Base-by-base conservation (phyloP, 176 grass and related monocot species). In the Chloris gayana region DNA sequence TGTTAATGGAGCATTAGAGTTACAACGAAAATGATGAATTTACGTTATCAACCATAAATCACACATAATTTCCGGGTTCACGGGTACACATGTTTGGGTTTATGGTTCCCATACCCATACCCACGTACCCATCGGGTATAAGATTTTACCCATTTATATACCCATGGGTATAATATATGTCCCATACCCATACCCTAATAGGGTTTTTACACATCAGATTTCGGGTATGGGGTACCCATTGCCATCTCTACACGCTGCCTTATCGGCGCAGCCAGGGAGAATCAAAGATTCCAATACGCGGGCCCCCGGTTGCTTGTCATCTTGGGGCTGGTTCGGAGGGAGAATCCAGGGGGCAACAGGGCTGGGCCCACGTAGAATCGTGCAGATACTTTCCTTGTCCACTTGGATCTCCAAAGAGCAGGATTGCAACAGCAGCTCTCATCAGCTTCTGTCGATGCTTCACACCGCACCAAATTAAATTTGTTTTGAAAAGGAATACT, bases 361-460 rank as follows among this genome's bases (percentile, higher is more conserved):
- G 4, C 4, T 21, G n/a, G 76, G 85, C 77, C 92, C 92, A 24
- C 57, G 14, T 17, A 14, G 90, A 86, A 92, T 90, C 93, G 54
- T 38, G 42, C 22, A 87, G 90, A 93, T 93, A 85, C 93, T 91
- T 96, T 86, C 82, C 88, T 73, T 88, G 67, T 82, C 85, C 72
- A 32, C 72, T 62, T 50, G 85, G 67, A 86, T 81, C 73, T 88
- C 72, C 62, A 58, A 83, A 57, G 44, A 75, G 61, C 79, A 82
- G 67, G 59, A 67, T 41, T n/a, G 22, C 29, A 65, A 50, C 66
- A 64, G 26, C 44, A 35, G 67, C 51, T 56, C 19, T 74, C 9
- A 29, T n/a, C 32, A 26, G 56, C 34, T 42, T 8, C 44, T 65
- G 2, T 9, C 39, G 50, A 8, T 15, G 44, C 44, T 76, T 77